Conservation (phyloP, 2,329 filamentous ascomycete species). For the Onygena corvina region DNA sequence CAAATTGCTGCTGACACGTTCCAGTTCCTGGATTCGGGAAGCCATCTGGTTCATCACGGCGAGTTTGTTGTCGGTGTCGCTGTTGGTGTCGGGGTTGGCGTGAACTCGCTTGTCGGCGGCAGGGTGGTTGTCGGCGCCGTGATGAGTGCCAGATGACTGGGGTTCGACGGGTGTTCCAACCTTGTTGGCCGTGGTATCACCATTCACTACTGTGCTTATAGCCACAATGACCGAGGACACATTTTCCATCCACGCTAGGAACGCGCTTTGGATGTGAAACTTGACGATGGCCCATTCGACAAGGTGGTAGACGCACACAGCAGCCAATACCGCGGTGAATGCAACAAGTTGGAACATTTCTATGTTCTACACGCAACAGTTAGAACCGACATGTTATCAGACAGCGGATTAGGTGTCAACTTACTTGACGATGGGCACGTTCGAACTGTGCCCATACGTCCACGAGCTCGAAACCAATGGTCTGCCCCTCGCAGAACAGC, state of each 20-base stretch:
- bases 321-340: slow-evolving; percentile 3
- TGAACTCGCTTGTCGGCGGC: background rate
- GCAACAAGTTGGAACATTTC: slow-evolving; percentile 9
- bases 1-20: slow-evolving; percentile 3
- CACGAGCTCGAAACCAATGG: slow-evolving; percentile 7
- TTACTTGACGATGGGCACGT: slow-evolving; percentile 9
- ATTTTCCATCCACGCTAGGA: background rate
- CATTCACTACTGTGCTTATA: background rate
- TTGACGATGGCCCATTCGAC: background rate
- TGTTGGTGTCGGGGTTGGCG: background rate
- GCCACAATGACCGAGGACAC: background rate
- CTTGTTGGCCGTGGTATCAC: background rate
- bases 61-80: background rate
- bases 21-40: slow-evolving; percentile 10
- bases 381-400: background rate
- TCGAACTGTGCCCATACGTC: background rate
- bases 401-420: background rate
- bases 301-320: slow-evolving; percentile 7
- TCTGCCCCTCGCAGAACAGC: slow-evolving; percentile 10
- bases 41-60: slow-evolving; percentile 9
- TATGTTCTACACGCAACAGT: slow-evolving; percentile 7
- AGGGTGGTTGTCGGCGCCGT: background rate
- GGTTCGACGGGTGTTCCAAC: slow-evolving; percentile 5
- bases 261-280: background rate
- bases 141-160: background rate